These are phyloP conservation scores for Panaeolus cyanescens DNA, from an alignment of 768 basidiomycete genomes.

Conservation along the genomic window DNA sequence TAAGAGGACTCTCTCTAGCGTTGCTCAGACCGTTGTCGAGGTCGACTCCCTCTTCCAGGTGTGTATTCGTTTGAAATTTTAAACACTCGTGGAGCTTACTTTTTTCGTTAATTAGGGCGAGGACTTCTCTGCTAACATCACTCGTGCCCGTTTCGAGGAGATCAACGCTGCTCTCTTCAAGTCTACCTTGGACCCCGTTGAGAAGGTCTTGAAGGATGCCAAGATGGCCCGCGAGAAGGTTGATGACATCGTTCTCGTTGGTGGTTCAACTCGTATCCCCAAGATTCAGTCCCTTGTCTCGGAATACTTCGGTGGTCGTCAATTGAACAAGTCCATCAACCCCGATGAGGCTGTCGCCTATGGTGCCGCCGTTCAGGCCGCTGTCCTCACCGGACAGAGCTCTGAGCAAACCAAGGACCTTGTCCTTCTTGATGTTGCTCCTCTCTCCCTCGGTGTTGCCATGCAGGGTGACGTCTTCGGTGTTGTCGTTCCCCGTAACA, in stretches of 20 bases:
- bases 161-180: conserved; percentile 96
- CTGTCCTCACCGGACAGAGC: conserved; percentile 97
- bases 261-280: conserved; percentile 99
- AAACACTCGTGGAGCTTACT: not conserved
- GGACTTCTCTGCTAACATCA: conserved; percentile 98
- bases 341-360: conserved; percentile 99
- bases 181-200: conserved; percentile 96
- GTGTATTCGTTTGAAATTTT: not conserved
- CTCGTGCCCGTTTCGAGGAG: conserved; percentile 99
- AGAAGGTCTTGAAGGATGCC: conserved; percentile 98
- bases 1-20: conserved; percentile 97
- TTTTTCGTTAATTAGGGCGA: conserved; percentile 59
- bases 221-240: conserved; percentile 98
- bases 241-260: conserved; percentile 98
- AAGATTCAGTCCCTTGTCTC: conserved; percentile 98
- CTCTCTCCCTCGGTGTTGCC: conserved; percentile 98
- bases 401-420: conserved; percentile 99
- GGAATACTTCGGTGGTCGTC: conserved; percentile 97
- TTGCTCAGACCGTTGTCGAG: conserved; percentile 98
- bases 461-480: conserved; percentile 99
- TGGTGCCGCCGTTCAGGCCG: conserved; percentile 99
- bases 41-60: conserved; percentile 88
- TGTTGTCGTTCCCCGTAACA: conserved; percentile 99
- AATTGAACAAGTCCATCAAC: conserved; percentile 99
- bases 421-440: conserved; percentile 97